Evolutionary conservation across 805 yeast species (phyloP), one percentile per base, ranked within the genome.

Genomic region (Metschnikowia gelsemii): DNA sequence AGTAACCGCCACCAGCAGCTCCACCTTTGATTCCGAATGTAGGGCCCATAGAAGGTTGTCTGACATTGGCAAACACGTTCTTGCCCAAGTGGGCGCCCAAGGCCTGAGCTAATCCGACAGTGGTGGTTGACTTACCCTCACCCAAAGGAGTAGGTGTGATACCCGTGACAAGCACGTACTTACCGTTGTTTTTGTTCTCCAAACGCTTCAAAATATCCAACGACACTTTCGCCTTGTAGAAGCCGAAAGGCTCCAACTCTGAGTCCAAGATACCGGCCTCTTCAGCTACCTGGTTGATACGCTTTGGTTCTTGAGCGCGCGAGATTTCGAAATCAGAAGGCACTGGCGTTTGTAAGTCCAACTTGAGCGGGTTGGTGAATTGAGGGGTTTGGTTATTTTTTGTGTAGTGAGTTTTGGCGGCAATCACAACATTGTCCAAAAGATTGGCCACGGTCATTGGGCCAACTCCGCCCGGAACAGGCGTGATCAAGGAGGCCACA

Each of bases 381-480:
- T 66, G 62, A 28, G 74, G 74, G 37, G 75, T 70, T 38, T 57
- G 61, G 54, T 63, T 68, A 56, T 57, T 76, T 41, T 57, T 60
- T 24, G 52, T 45, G 53, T 64, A 68, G 56, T 66, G 71, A 47
- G 72, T 70, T 59, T 80, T 74, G 28, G 93, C 90, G 38, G 90
- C 84, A 41, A 71, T 64, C 27, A 80, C 68, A 21, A 85, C 89
- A 60, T 86, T 86, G 50, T 79, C 80, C 61, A 84, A 77, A 42
- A 86, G 69, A 79, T 82, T 82, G 20, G 93, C 93, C 33, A 86
- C 91, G 11, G 95, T 86, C 95, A 86, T 86, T 58, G 95, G 95
- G 38, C 95, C 95, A 50, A 86, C 95, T 51, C 95, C 95, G 61
- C 95, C 95, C 38, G 95, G 95, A 44, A 86, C 95, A 8, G 95